Percentiles rank a stretch among this genome's conserved stretches.
Conservation (phyloP, 2,329 filamentous ascomycete genomes). For the Aspergillus latus region DNA sequence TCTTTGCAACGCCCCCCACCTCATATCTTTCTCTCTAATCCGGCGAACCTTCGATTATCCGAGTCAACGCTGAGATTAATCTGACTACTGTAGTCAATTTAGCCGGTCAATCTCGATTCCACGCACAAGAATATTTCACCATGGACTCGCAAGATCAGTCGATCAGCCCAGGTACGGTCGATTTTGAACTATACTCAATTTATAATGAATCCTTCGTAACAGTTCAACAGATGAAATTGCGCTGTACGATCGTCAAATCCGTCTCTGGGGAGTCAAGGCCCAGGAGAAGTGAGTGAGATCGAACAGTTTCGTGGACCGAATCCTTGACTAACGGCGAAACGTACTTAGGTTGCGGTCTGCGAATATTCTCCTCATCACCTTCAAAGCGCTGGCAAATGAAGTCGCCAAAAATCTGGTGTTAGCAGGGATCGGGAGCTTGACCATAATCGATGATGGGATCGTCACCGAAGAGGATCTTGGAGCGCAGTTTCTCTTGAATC, state of each 20-base stretch:
- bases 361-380: constrained; percentile 83
- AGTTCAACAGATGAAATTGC: constrained; percentile 77
- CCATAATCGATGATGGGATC: constrained; percentile 74
- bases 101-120: background rate
- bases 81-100: no score
- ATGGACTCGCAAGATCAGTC: constrained; percentile 19
- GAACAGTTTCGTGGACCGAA: background rate
- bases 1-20: background rate
- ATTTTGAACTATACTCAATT: background rate
- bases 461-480: constrained; percentile 80
- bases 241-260: constrained; percentile 94
- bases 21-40: background rate
- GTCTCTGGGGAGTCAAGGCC: constrained; percentile 93
- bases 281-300: constrained; percentile 66
- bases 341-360: constrained; percentile 72
- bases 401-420: constrained; percentile 97
- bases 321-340: background rate
- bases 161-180: constrained; percentile 32
- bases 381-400: constrained; percentile 87
- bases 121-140: background rate
- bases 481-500: constrained; percentile 77
- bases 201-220: constrained; percentile 3
- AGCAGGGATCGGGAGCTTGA: constrained; percentile 86
- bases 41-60: background rate
- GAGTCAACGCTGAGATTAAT: no score